Percentiles rank a stretch among this genome's conserved stretches.
phyloP scores from a whole-genome alignment of 2,329 filamentous ascomycete genomes.

The Neopestalotiopsis rosae region DNA sequence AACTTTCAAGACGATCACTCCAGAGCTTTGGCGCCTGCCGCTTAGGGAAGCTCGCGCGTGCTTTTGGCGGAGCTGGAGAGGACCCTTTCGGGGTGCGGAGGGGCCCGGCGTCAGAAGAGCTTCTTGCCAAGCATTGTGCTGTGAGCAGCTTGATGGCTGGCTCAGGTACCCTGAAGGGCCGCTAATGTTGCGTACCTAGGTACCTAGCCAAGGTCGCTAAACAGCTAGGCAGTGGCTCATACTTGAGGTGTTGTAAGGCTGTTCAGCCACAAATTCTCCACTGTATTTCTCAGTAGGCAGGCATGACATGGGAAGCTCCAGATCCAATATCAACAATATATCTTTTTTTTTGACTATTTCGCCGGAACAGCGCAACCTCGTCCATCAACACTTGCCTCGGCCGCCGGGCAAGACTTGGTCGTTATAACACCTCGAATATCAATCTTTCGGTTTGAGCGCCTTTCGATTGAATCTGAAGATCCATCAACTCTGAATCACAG shows the following conservation, averaged over 20 bases:
- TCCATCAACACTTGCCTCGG: too few relatives aligned
- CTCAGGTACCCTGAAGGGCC: too few relatives aligned
- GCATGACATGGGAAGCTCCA: constrained; percentile 1
- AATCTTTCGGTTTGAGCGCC: background rate
- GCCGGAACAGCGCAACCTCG: background rate
- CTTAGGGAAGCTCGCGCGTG: background rate
- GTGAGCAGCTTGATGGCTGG: background rate
- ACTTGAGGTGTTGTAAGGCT: background rate
- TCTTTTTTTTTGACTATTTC: background rate
- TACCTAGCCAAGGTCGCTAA: background rate
- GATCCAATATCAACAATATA: background rate
- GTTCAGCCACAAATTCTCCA: constrained; percentile 14
- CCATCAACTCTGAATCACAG: background rate
- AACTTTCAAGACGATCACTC: background rate
- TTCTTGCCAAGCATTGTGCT: background rate
- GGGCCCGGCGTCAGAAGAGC: constrained; percentile 21
- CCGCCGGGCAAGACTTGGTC: too few relatives aligned
- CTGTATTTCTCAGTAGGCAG: constrained; percentile 7
- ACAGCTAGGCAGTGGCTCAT: background rate
- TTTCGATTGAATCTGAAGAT: background rate
- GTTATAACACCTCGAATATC: too few relatives aligned
- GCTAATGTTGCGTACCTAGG: too few relatives aligned
- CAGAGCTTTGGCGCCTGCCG: background rate
- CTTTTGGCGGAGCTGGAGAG: background rate
- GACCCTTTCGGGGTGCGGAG: background rate